Conservation (phyloP, 2,329 filamentous ascomycete species). For the Tympanopsis confertula region DNA sequence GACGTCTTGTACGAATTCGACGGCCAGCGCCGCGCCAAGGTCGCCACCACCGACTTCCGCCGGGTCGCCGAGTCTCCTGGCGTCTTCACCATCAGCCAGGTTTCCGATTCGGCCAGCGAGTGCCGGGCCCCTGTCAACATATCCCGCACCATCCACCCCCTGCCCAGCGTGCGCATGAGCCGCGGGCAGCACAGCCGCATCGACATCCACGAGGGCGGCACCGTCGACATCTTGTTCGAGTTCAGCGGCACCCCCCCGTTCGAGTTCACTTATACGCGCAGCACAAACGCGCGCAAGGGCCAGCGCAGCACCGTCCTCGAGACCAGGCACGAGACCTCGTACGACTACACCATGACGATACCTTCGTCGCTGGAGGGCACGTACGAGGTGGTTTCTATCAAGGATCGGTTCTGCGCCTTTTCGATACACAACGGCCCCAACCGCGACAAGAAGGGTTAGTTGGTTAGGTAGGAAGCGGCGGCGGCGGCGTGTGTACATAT, state of each 20-base stretch:
- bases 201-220: conserved; percentile 92
- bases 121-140: conserved; percentile 74
- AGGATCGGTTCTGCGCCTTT: conserved; percentile 84
- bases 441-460: no score
- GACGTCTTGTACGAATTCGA: conserved; percentile 87
- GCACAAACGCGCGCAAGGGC: conserved; percentile 66
- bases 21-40: conserved; percentile 68
- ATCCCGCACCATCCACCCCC: conserved; percentile 74
- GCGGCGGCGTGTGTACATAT: no score
- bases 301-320: conserved; percentile 75
- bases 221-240: conserved; percentile 85
- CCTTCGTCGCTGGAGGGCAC: conserved; percentile 86
- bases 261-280: conserved; percentile 92
- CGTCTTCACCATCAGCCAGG: conserved; percentile 72
- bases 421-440: no score
- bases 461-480: no score
- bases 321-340: conserved; percentile 75
- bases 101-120: conserved; percentile 79
- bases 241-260: conserved; percentile 94
- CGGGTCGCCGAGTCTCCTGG: conserved; percentile 88
- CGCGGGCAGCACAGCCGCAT: conserved; percentile 70
- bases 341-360: conserved; percentile 71
- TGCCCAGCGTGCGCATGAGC: conserved; percentile 83
- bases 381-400: conserved; percentile 93
- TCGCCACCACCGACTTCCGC: conserved; percentile 72